These are phyloP conservation scores for Jasminum sambac DNA, from an alignment of 257 asterid genomes.

Conservation along the genomic window DNA sequence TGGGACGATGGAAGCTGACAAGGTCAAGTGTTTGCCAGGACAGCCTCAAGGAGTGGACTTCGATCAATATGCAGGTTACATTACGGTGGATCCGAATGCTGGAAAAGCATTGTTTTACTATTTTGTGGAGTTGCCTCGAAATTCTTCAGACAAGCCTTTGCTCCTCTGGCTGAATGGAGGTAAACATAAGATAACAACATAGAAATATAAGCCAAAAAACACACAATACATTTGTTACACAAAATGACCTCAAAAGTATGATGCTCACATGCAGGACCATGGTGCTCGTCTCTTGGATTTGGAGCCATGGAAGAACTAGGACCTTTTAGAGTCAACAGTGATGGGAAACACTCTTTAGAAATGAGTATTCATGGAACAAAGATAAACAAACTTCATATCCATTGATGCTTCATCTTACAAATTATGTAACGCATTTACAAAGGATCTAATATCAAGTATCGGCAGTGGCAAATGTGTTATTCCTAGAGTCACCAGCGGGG, in stretches of 20 bases:
- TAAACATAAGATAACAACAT: neutral
- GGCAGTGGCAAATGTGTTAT: conserved; percentile 50
- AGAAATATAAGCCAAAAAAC: no score
- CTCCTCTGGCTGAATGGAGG: conserved; percentile 62
- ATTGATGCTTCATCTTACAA: neutral
- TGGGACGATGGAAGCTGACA: conserved; percentile 27
- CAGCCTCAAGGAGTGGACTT: conserved; percentile 34
- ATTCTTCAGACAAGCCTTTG: conserved; percentile 41
- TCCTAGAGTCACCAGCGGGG: conserved; percentile 21
- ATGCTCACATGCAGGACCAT: conserved; percentile 39
- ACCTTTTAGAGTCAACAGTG: conserved; percentile 45
- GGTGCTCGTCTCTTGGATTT: conserved; percentile 46
- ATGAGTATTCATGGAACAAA: conserved; percentile 40
- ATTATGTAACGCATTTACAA: neutral
- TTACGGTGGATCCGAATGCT: conserved; percentile 38
- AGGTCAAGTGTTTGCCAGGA: conserved; percentile 30
- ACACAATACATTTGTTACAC: no score
- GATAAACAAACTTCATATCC: neutral
- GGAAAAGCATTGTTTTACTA: conserved; percentile 56
- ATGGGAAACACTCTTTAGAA: conserved; percentile 43
- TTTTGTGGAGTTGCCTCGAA: conserved; percentile 44
- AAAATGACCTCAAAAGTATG: neutral
- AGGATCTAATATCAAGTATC: neutral
- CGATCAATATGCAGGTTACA: conserved; percentile 53
- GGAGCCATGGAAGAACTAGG: conserved; percentile 54